Conservation (phyloP, 2,329 filamentous ascomycete genomes). For the Aspergillus brasiliensis region DNA sequence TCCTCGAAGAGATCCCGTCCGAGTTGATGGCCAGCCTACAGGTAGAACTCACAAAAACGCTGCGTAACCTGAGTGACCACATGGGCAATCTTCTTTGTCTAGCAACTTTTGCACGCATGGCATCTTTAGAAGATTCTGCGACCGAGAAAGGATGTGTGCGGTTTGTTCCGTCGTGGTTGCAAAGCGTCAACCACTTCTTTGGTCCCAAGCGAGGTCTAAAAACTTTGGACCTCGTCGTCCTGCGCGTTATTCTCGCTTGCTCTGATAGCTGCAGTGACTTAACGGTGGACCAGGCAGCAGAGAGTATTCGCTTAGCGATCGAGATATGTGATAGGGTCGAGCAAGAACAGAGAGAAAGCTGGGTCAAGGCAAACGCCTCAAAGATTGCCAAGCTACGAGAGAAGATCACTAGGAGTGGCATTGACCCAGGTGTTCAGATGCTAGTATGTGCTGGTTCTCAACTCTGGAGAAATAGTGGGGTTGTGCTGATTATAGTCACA, state of each 20-base stretch:
- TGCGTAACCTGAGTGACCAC: conserved; percentile 44
- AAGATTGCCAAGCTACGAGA: conserved; percentile 44
- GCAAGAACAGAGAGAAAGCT: conserved; percentile 32
- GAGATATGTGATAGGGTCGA: conserved; percentile 40
- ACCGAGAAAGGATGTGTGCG: conserved; percentile 18
- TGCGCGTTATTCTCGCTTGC: conserved; percentile 43
- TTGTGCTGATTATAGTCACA: conserved; percentile 15
- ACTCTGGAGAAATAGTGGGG: neutral
- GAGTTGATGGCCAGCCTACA: conserved; percentile 42
- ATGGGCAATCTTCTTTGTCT: conserved; percentile 45
- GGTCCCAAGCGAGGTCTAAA: conserved; percentile 42
- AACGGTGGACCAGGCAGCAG: conserved; percentile 28
- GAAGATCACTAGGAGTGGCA: conserved; percentile 35
- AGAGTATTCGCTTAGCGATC: conserved; percentile 41
- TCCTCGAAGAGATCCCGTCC: conserved; percentile 32
- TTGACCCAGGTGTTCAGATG: conserved; percentile 33
- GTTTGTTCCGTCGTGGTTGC: conserved; percentile 33
- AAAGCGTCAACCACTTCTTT: conserved; percentile 43
- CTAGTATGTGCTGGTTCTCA: conserved; percentile 31
- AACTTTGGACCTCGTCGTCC: conserved; percentile 44
- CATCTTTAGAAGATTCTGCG: conserved; percentile 19
- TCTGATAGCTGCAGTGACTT: conserved; percentile 38
- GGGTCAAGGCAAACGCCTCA: conserved; percentile 35
- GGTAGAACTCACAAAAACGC: conserved; percentile 37
- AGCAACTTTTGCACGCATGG: conserved; percentile 42